Conservation (phyloP, 2,329 filamentous ascomycete genomes). For the Aspergillus novoparasiticus region DNA sequence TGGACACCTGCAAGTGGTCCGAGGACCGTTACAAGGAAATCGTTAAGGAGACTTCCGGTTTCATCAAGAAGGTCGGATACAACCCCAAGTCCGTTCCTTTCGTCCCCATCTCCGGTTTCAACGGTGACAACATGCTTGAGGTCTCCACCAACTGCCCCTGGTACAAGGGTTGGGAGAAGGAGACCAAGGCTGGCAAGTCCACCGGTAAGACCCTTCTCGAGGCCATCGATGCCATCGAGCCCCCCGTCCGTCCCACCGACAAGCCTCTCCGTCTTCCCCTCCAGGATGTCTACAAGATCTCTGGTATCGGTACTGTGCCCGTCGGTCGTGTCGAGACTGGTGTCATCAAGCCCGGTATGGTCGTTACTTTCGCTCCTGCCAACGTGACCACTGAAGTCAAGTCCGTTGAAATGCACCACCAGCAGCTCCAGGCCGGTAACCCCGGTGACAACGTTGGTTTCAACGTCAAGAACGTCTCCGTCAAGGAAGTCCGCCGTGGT, state of each 20-base stretch:
- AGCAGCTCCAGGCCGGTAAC: slow-evolving; percentile 92
- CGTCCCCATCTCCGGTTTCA: slow-evolving; percentile 99
- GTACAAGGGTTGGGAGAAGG: slow-evolving; percentile 99
- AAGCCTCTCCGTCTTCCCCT: slow-evolving; percentile 99
- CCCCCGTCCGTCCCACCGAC: slow-evolving; percentile 89
- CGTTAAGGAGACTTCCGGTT: slow-evolving; percentile 99
- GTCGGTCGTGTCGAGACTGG: slow-evolving; percentile 99
- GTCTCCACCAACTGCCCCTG: slow-evolving; percentile 91
- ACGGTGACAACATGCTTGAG: slow-evolving; percentile 99
- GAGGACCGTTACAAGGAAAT: slow-evolving; percentile 97
- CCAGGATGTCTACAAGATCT: slow-evolving; percentile 99
- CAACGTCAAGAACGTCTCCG: slow-evolving; percentile 99
- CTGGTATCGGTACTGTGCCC: slow-evolving; percentile 99
- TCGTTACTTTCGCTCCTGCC: slow-evolving; percentile 97
- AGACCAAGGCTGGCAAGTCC: slow-evolving; percentile 84
- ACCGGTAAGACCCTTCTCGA: slow-evolving; percentile 98
- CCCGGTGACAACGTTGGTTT: slow-evolving; percentile 99
- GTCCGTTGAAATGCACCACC: slow-evolving; percentile 99
- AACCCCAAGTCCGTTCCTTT: slow-evolving; percentile 99
- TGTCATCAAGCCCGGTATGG: slow-evolving; percentile 78
- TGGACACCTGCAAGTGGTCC: slow-evolving; percentile 99
- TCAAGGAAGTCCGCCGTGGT: slow-evolving; percentile 99
- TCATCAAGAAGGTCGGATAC: slow-evolving; percentile 99
- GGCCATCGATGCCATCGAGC: slow-evolving; percentile 95
- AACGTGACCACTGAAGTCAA: slow-evolving; percentile 99